These are phyloP conservation scores for Ceratobasidium sp. DNA, from an alignment of 1,284 basidiomycete genomes.

Conservation along the genomic window DNA sequence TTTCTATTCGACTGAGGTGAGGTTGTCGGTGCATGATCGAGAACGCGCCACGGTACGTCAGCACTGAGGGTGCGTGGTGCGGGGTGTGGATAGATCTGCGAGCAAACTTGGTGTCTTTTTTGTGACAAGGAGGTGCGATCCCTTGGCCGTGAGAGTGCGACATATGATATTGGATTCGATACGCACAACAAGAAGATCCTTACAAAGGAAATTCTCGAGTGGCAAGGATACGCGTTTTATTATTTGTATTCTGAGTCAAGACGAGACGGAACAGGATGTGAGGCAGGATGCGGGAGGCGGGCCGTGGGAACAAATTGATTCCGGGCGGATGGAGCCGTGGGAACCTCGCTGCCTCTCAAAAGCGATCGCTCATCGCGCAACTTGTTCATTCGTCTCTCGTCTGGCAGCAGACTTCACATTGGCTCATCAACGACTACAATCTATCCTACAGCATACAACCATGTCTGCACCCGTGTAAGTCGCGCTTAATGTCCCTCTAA, in stretches of 20 bases:
- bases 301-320: slow-evolving; percentile 24
- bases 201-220: background rate
- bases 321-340: slow-evolving; percentile 26
- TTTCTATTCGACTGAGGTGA: slow-evolving; percentile 28
- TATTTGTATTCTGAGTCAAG: background rate
- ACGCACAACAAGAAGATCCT: background rate
- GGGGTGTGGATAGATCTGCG: too few relatives aligned
- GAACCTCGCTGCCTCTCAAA: slow-evolving; percentile 15
- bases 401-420: slow-evolving; percentile 18
- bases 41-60: slow-evolving; percentile 1
- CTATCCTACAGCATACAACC: slow-evolving; percentile 25
- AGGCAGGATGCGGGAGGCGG: slow-evolving; percentile 5
- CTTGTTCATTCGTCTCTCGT: slow-evolving; percentile 1
- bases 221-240: background rate
- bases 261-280: slow-evolving; percentile 14
- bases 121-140: background rate
- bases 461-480: slow-evolving; percentile 30
- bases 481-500: background rate
- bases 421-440: slow-evolving; percentile 18
- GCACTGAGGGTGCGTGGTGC: background rate
- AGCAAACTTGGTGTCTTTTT: too few relatives aligned
- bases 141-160: background rate
- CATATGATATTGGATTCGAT: background rate
- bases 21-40: slow-evolving; percentile 24
- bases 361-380: slow-evolving; percentile 8